A percentile compares a stretch with the other conserved stretches of the same genome.
phyloP scores from a whole-genome alignment of 768 basidiomycete species.

The Polyporus arcularius region DNA sequence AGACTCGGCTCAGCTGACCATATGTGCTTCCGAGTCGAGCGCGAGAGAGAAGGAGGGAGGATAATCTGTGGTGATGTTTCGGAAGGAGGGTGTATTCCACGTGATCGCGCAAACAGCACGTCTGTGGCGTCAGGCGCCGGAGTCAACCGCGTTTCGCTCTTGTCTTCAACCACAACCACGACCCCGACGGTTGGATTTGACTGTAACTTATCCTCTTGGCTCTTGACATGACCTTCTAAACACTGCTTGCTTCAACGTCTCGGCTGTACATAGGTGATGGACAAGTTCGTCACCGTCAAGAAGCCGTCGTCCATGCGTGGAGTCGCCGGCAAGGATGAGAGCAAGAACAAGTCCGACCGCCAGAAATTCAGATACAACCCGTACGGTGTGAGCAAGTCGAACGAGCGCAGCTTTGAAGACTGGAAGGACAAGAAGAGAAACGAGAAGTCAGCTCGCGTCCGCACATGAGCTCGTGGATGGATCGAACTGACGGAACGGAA shows the following conservation, averaged over 20 bases:
- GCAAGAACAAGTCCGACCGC: slow-evolving; percentile 22
- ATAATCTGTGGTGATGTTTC: slow-evolving; percentile 29
- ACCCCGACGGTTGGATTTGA: neutral
- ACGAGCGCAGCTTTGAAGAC: slow-evolving; percentile 28
- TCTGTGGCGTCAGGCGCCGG: slow-evolving; percentile 11
- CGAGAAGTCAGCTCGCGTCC: slow-evolving; percentile 18
- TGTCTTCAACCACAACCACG: neutral
- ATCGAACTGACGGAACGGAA: neutral
- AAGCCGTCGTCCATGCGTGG: slow-evolving; percentile 23
- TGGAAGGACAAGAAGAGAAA: slow-evolving; percentile 29
- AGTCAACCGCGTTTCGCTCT: neutral
- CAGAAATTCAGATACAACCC: slow-evolving; percentile 31
- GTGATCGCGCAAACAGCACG: slow-evolving; percentile 20
- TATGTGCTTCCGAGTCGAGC: neutral
- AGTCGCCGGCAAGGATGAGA: slow-evolving; percentile 8
- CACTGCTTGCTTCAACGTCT: neutral
- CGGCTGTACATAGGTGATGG: slow-evolving; percentile 26
- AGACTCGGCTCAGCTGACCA: slow-evolving; percentile 10
- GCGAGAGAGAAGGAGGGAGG: slow-evolving; percentile 8
- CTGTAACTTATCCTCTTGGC: neutral
- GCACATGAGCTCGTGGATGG: neutral
- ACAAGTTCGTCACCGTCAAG: slow-evolving; percentile 34
- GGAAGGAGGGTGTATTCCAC: slow-evolving; percentile 18
- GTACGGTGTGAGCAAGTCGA: slow-evolving; percentile 25
- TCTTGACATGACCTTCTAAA: slow-evolving; percentile 1